A percentile compares a stretch with the other conserved stretches of the same genome.
These are phyloP conservation scores for Yueomyces sinensis DNA, from an alignment of 805 yeast genomes.

Conservation along the genomic window DNA sequence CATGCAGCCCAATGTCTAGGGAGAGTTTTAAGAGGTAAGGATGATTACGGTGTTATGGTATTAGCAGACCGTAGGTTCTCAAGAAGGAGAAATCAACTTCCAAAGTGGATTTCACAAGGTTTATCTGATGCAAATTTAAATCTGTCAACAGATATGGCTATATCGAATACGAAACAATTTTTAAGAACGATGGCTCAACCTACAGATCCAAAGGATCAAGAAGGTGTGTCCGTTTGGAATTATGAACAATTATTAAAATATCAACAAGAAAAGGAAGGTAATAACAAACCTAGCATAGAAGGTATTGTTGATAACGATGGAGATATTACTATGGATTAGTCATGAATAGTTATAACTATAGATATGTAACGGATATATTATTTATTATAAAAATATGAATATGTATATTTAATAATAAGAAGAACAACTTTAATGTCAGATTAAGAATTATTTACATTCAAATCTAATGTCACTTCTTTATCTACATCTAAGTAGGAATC, in stretches of 20 bases:
- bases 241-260: slow-evolving; percentile 45
- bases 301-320: neutral
- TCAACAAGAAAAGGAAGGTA: slow-evolving; percentile 28
- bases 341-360: neutral
- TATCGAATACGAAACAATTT: slow-evolving; percentile 87
- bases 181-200: slow-evolving; percentile 93
- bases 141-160: slow-evolving; percentile 92
- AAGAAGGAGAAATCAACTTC: slow-evolving; percentile 74
- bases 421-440: no score
- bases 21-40: slow-evolving; percentile 92
- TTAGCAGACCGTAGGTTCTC: slow-evolving; percentile 89
- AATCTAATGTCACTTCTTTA: slow-evolving; percentile 51
- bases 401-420: no score
- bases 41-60: slow-evolving; percentile 98
- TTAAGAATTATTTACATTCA: slow-evolving; percentile 10
- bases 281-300: slow-evolving; percentile 4
- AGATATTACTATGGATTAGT: neutral
- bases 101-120: slow-evolving; percentile 96
- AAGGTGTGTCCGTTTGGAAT: slow-evolving; percentile 91
- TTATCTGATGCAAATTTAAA: slow-evolving; percentile 83
- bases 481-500: slow-evolving; percentile 92
- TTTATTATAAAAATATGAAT: no score
- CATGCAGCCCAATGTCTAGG: slow-evolving; percentile 99
- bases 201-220: slow-evolving; percentile 74
- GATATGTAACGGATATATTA: neutral